Evolutionary conservation across 495 filamentous ascomycete genomes (phyloP).

Genomic region (Podospora pseudocomata): DNA sequence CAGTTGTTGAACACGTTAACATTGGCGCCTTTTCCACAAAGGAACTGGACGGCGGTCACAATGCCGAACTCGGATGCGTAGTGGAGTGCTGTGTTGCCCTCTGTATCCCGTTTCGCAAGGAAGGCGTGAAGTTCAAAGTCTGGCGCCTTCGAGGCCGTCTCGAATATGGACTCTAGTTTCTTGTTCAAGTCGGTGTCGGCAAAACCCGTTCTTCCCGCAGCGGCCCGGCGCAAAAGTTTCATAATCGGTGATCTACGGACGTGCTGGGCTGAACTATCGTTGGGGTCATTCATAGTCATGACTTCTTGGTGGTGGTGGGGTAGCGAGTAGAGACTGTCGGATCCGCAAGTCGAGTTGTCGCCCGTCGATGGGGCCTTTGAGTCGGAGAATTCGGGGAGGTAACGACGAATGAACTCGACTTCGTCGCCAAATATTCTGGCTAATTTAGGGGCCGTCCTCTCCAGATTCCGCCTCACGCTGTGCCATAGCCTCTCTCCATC

Average conservation of each 20-base stretch:
- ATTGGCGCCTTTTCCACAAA: slow-evolving; percentile 23
- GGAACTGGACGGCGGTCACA: slow-evolving; percentile 30
- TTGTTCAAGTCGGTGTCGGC: slow-evolving; percentile 24
- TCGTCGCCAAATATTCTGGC: slow-evolving; percentile 36
- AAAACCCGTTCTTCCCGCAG: slow-evolving; percentile 21
- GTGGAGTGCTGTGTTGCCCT: slow-evolving; percentile 35
- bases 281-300: slow-evolving; percentile 6
- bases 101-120: slow-evolving; percentile 33
- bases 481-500: slow-evolving; percentile 31
- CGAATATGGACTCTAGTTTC: slow-evolving; percentile 24
- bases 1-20: slow-evolving; percentile 38
- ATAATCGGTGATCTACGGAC: slow-evolving; percentile 32
- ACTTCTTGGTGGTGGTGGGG: slow-evolving; percentile 12
- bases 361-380: slow-evolving; percentile 28
- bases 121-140: slow-evolving; percentile 20
- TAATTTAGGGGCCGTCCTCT: slow-evolving; percentile 28
- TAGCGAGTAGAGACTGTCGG: slow-evolving; percentile 19
- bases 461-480: slow-evolving; percentile 32
- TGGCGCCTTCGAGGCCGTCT: slow-evolving; percentile 19
- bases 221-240: slow-evolving; percentile 28
- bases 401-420: slow-evolving; percentile 33
- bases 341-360: slow-evolving; percentile 26
- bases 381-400: slow-evolving; percentile 33
- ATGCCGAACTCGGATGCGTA: slow-evolving; percentile 36
- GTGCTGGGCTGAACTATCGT: slow-evolving; percentile 23